Base-by-base conservation (phyloP, 2,329 filamentous ascomycete species). In the Parascedosporium putredinis region DNA sequence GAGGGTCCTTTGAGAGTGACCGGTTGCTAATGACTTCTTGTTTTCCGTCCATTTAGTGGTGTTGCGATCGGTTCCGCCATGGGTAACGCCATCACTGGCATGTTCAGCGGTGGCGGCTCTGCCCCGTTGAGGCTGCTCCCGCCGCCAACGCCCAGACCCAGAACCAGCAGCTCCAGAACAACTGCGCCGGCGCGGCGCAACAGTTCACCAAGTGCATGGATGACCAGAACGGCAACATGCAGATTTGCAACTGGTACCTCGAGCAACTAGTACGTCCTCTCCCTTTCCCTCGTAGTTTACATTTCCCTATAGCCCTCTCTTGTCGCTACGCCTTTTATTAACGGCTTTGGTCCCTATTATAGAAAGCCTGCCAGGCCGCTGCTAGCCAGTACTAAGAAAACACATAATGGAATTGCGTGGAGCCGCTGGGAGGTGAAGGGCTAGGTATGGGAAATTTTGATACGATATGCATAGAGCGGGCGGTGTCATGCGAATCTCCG, bases 151-250 rank as follows among this genome's bases (percentile, higher is more conserved):
- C 65, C 36, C 67, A 64, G 47, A 62, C 69, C 44, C 59, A 60
- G 54, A 65, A 78, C 60, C 72, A 73, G 67, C 73, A 73, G 67
- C 74, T 70, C 62, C 67, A 69, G 63, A 57, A 60, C 55, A 76
- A 70, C 68, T 98, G 93, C 72, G 81, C 81, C 55, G 79, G 75
- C 50, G 88, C 93, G 59, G 82, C 89, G 50, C 81, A 83, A 69
- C 81, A 79, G 70, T 97, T 98, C 77, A 90, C 88, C 62, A 85
- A 84, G 73, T 98, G 93, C 78, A 85, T 98, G 84, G 90, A 97
- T 68, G 87, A 97, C 64, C 86, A 98, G 69, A 74, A 82, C 64
- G 93, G 93, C 59, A 89, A 93, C 71, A 82, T 98, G 84, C 84
- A 85, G 64, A 94, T 96, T 64, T 98, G 93, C 74, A 86, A 86